Evolutionary conservation across 345 rosid genomes (phyloP).

Genomic region (Gossypium thurberi): DNA sequence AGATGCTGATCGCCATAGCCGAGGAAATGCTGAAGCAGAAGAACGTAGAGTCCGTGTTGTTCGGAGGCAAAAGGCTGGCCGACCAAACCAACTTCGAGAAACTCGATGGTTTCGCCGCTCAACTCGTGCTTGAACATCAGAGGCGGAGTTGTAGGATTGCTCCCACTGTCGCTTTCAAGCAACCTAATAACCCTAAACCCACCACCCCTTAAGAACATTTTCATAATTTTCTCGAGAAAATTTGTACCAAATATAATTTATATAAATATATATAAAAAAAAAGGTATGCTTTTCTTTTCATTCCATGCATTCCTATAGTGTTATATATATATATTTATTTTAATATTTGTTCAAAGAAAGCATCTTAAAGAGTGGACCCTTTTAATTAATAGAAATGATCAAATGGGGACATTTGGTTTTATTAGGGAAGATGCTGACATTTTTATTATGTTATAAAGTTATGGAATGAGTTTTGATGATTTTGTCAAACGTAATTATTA

Average conservation of each 20-base stretch:
- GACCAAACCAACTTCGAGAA: conserved; percentile 69
- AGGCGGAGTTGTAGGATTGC: conserved; percentile 84
- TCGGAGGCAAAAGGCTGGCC: conserved; percentile 69
- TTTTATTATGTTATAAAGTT: not conserved
- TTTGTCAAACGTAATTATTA: no score
- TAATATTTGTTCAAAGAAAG: conserved; percentile 10
- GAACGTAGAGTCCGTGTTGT: conserved; percentile 84
- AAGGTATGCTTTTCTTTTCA: conserved; percentile 21
- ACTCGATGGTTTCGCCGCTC: conserved; percentile 74
- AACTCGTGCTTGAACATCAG: conserved; percentile 82
- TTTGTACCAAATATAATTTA: conserved; percentile 25
- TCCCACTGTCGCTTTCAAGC: conserved; percentile 98
- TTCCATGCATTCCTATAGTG: not conserved
- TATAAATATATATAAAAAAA: conserved; percentile 1
- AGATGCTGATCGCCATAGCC: conserved; percentile 59
- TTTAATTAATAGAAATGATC: conserved; percentile 19
- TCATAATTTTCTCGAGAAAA: conserved; percentile 15
- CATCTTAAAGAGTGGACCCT: conserved; percentile 21
- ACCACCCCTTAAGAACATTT: conserved; percentile 17
- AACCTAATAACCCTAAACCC: conserved; percentile 41
- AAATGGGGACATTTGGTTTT: conserved; percentile 9
- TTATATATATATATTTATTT: no score
- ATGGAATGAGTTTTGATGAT: not conserved
- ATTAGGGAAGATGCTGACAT: not conserved
- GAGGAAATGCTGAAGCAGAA: conserved; percentile 97